Evolutionary conservation across 345 rosid species (phyloP).

Genomic region (Gossypium arboreum): DNA sequence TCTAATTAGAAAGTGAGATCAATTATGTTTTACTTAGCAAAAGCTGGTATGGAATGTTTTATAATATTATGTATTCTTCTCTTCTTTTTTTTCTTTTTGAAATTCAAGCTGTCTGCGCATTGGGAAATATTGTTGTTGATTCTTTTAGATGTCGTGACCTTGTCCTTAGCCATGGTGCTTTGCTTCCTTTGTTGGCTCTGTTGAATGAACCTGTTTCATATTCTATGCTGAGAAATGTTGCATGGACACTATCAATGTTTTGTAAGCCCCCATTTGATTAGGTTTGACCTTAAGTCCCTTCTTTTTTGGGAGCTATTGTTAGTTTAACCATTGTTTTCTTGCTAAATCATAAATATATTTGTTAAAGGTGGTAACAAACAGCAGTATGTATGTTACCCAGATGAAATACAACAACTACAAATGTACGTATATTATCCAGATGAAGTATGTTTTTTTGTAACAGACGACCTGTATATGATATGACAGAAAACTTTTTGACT

Average conservation of each 20-base stretch:
- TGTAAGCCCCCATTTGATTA: conserved; percentile 57
- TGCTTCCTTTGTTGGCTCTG: conserved; percentile 47
- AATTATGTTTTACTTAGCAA: not conserved
- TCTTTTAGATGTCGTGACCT: conserved; percentile 48
- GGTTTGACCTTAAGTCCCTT: conserved; percentile 14
- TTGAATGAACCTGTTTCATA: conserved; percentile 40
- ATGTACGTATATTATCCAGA: no score
- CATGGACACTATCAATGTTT: conserved; percentile 57
- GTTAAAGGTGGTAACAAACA: no score
- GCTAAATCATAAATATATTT: no score
- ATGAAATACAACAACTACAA: no score
- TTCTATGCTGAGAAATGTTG: conserved; percentile 47
- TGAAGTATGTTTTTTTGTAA: no score
- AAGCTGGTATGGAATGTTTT: not conserved
- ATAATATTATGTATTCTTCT: not conserved
- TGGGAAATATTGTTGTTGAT: conserved; percentile 67
- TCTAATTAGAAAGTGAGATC: no score
- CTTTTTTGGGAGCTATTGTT: no score
- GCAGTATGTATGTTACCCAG: no score
- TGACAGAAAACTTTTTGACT: no score
- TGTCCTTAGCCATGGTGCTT: conserved; percentile 47
- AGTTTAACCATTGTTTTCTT: no score
- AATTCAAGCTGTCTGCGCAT: conserved; percentile 51
- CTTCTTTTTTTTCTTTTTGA: no score
- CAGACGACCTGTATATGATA: no score